Evolutionary conservation across 2,329 filamentous ascomycete species (phyloP).

Genomic region (Metarhizium humberi): DNA sequence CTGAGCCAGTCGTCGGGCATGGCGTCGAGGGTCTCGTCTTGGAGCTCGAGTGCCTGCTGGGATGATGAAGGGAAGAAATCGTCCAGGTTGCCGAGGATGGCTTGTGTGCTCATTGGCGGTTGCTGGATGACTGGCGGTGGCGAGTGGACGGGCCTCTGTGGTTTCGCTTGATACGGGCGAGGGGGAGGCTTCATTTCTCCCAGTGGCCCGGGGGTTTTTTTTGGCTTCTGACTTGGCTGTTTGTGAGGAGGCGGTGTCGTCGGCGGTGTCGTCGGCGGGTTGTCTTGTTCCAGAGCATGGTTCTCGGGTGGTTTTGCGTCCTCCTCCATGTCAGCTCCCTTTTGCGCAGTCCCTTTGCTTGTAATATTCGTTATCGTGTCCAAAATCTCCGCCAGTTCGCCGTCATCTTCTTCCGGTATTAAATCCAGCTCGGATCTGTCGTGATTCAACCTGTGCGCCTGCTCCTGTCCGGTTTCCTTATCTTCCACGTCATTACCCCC

Average conservation of each 20-base stretch:
- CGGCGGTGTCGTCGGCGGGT: neutral
- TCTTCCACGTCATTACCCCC: neutral
- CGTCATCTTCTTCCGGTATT: slow-evolving; percentile 15
- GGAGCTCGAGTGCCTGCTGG: slow-evolving; percentile 45
- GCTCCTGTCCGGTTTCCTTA: neutral
- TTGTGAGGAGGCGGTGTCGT: neutral
- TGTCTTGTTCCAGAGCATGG: neutral
- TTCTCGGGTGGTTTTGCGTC: neutral
- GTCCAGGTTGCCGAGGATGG: slow-evolving; percentile 42
- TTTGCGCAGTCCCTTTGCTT: slow-evolving; percentile 8
- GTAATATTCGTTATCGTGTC: slow-evolving; percentile 6
- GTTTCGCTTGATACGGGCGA: neutral
- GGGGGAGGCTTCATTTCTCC: neutral
- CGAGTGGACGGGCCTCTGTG: neutral
- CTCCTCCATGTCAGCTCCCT: neutral
- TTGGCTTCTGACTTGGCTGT: too few relatives aligned
- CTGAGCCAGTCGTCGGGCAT: neutral
- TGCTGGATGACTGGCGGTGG: slow-evolving; percentile 9
- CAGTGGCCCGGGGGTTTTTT: neutral
- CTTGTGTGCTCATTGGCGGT: slow-evolving; percentile 37
- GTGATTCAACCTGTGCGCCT: neutral
- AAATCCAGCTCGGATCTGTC: slow-evolving; percentile 9
- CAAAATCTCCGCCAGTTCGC: slow-evolving; percentile 13
- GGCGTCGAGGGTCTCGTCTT: slow-evolving; percentile 20
- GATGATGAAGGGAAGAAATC: slow-evolving; percentile 48